A percentile compares a stretch with the other conserved stretches of the same genome.
Evolutionary conservation across 176 grass and related monocot species (phyloP).

Genomic region (Juncus effusus): DNA sequence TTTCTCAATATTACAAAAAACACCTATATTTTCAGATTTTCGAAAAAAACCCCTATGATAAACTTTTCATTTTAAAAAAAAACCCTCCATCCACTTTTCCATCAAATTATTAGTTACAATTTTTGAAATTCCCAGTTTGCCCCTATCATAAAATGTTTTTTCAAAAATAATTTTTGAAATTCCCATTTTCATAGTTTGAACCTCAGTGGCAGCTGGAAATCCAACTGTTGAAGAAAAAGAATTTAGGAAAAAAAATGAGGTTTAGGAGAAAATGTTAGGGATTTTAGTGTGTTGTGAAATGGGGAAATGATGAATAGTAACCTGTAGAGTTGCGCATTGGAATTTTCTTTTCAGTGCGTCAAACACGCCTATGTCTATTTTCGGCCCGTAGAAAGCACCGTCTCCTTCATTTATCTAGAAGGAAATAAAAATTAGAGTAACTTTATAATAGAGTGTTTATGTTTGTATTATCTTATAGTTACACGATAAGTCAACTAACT

Average conservation of each 20-base stretch:
- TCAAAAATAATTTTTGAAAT: no score
- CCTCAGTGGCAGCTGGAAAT: constrained; percentile 86
- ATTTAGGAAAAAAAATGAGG: background rate
- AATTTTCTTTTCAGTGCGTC: constrained; percentile 98
- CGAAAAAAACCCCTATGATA: no score
- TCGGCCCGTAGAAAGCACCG: constrained; percentile 97
- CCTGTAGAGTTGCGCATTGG: constrained; percentile 96
- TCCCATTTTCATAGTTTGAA: constrained; percentile 50
- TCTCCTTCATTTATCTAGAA: constrained; percentile 95
- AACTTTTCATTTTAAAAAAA: no score
- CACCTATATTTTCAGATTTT: background rate
- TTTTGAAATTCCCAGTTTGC: background rate
- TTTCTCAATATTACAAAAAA: background rate
- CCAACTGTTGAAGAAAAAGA: constrained; percentile 57
- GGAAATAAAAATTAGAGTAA: constrained; percentile 4
- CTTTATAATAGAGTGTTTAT: background rate
- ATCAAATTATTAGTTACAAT: no score
- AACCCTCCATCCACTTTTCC: no score
- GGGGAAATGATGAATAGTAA: constrained; percentile 15
- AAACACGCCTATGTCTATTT: constrained; percentile 99
- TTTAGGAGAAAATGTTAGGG: no score
- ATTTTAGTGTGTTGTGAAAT: no score
- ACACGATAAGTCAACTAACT: no score
- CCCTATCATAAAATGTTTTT: background rate
- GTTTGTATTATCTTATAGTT: background rate